Evolutionary conservation across 257 asterid species (phyloP).

Genomic region (Echium plantagineum): DNA sequence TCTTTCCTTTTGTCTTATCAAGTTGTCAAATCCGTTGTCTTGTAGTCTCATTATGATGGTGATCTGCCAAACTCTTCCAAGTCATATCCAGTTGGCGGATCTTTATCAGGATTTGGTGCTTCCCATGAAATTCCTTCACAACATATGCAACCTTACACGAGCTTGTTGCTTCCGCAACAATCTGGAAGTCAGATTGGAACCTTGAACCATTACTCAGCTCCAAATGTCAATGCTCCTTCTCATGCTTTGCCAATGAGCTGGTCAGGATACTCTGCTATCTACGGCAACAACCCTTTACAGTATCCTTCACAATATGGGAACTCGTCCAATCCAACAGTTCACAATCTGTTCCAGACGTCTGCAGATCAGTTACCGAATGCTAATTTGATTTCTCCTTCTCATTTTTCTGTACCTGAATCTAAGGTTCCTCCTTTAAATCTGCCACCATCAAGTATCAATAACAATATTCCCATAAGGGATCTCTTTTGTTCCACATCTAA

Average conservation of each 20-base stretch:
- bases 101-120: constrained; percentile 27
- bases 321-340: constrained; percentile 15
- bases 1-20: not conserved
- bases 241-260: constrained; percentile 25
- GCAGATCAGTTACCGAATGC: constrained; percentile 17
- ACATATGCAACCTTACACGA: constrained; percentile 21
- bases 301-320: constrained; percentile 23
- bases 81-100: constrained; percentile 28
- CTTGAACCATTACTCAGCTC: constrained; percentile 25
- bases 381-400: constrained; percentile 18
- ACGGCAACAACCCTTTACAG: constrained; percentile 23
- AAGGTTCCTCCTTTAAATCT: constrained; percentile 27
- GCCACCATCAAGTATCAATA: constrained; percentile 14
- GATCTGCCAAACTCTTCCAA: constrained; percentile 31
- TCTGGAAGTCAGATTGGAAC: constrained; percentile 32
- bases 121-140: constrained; percentile 26
- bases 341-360: constrained; percentile 18
- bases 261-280: constrained; percentile 29
- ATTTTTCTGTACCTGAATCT: constrained; percentile 19
- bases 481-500: constrained; percentile 16
- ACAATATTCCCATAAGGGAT: constrained; percentile 24
- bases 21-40: not conserved
- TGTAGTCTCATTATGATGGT: constrained; percentile 36
- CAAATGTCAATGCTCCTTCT: constrained; percentile 24
- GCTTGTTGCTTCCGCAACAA: constrained; percentile 23